Evolutionary conservation across 768 basidiomycete species (phyloP), one percentile per base, ranked within the genome.

Genomic region (Trametopsis cervina): DNA sequence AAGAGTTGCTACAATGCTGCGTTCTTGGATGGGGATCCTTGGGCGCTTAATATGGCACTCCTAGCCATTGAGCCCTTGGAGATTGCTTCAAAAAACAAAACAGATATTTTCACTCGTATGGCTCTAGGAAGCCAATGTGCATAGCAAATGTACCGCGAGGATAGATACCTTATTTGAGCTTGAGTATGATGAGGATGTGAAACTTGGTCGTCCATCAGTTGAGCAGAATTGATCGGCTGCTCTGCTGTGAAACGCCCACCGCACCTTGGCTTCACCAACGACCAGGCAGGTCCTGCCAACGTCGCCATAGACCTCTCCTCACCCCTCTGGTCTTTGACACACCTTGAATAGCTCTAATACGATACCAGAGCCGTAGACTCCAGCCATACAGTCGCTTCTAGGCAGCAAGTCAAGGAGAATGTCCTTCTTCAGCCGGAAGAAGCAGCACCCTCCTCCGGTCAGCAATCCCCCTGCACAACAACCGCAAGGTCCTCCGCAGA

Each of bases 381-480:
- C 76, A 74, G 67, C 77, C 79, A 84, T 83, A 76, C 75, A 80
- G 79, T 85, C 77, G 63, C 66, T 84, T 66, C 67, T 83, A 64
- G 70, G 72, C 55, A 62, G 64, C 63, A 75, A 77, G 67, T 60
- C 78, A 55, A 71, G 81, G 66, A 83, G 83, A 80, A 91, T 91
- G 89, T 89, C 87, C 76, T 91, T 89, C 86, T 91, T 91, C 78
- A 84, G 80, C 38, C 78, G 86, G 77, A 89, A 82, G 83, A 89
- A 87, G 78, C 77, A 33, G 29, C 29, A 81, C 54, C 74, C 78
- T 42, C 58, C 57, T 25, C 62, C 59, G 20, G 48, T 57, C 50
- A 54, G 46, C 24, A 57, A 66, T 58, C 79, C 82, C 35, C 45
- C 55, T 37, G 68, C 82, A 46, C 77, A 39, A 5, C 80, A 82